These are phyloP conservation scores for Podospora tetraspora DNA, from an alignment of 495 filamentous ascomycete species.

Conservation along the genomic window DNA sequence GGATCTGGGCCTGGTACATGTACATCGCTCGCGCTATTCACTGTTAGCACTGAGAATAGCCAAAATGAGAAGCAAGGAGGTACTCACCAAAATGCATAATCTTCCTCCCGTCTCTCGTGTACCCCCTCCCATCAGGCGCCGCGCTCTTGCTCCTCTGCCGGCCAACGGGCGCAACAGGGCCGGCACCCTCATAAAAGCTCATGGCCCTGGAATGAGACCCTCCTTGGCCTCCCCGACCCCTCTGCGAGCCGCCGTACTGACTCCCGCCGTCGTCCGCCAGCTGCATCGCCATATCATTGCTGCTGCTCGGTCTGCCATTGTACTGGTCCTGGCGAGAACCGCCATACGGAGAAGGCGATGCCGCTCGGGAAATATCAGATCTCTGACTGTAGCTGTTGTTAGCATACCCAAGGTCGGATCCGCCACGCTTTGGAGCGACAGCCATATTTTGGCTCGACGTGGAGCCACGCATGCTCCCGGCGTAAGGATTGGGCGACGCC, in stretches of 20 bases:
- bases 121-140: slow-evolving; percentile 64
- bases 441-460: slow-evolving; percentile 26
- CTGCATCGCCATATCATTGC: slow-evolving; percentile 71
- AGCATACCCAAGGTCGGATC: slow-evolving; percentile 49
- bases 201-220: slow-evolving; percentile 40
- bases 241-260: slow-evolving; percentile 49
- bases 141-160: slow-evolving; percentile 76
- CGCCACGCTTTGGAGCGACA: slow-evolving; percentile 43
- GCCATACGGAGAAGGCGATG: slow-evolving; percentile 52
- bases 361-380: slow-evolving; percentile 51
- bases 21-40: slow-evolving; percentile 81
- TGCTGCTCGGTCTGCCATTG: slow-evolving; percentile 10
- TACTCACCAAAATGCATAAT: slow-evolving; percentile 89
- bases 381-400: slow-evolving; percentile 42
- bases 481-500: slow-evolving; percentile 49
- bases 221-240: slow-evolving; percentile 25
- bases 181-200: slow-evolving; percentile 57
- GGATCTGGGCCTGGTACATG: slow-evolving; percentile 87
- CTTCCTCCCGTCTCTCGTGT: slow-evolving; percentile 76
- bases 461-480: slow-evolving; percentile 37
- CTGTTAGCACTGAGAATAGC: slow-evolving; percentile 17
- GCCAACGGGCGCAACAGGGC: slow-evolving; percentile 36
- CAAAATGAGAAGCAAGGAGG: neutral
- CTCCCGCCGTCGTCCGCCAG: slow-evolving; percentile 49
- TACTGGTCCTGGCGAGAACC: slow-evolving; percentile 8